These are phyloP conservation scores for Colletotrichum chrysophilum DNA, from an alignment of 2,329 filamentous ascomycete genomes.

Conservation along the genomic window DNA sequence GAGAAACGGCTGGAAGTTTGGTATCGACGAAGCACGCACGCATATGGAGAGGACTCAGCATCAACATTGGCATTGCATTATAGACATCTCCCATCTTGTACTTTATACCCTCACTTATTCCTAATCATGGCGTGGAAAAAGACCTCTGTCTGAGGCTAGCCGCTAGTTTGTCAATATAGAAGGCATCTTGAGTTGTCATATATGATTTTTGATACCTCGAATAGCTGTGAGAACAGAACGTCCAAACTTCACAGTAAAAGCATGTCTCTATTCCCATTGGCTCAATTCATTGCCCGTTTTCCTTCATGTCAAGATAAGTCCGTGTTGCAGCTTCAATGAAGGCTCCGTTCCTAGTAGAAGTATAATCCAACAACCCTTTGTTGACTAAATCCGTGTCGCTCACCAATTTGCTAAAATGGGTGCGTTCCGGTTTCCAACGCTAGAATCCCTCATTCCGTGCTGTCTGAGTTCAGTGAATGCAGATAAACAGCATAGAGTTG, in stretches of 20 bases:
- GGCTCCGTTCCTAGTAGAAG: background rate
- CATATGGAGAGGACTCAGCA: background rate
- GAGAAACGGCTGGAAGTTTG: background rate
- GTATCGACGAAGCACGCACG: background rate
- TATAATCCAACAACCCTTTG: background rate
- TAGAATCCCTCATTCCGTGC: background rate
- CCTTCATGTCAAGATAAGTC: background rate
- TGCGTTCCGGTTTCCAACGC: background rate
- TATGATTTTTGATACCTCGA: background rate
- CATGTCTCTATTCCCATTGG: accelerated
- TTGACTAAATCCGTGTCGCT: accelerated
- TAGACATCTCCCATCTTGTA: background rate
- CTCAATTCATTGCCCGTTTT: background rate
- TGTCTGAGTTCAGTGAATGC: background rate
- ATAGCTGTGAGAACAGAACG: background rate
- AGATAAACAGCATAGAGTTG: accelerated
- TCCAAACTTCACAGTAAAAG: background rate
- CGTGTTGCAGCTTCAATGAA: background rate
- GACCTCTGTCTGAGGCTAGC: background rate
- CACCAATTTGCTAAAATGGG: background rate
- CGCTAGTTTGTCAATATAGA: background rate
- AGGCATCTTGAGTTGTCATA: background rate
- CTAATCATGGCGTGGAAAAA: background rate
- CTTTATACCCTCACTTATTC: background rate
- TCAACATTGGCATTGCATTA: background rate